These are phyloP conservation scores for Quercus bicolor DNA, from an alignment of 306 rosid species.

Conservation along the genomic window DNA sequence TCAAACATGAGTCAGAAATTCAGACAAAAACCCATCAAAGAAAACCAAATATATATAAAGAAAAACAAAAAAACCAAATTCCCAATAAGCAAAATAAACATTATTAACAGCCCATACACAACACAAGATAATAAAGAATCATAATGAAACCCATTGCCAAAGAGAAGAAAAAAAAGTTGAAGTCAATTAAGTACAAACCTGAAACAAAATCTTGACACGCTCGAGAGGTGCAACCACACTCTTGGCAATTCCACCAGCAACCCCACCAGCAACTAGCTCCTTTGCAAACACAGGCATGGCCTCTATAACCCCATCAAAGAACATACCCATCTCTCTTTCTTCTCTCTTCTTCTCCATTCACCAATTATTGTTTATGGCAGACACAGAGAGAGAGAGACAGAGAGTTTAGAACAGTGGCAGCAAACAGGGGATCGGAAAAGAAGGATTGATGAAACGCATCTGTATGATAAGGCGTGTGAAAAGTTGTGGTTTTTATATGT, in stretches of 20 bases:
- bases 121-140: not conserved
- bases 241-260: constrained; percentile 81
- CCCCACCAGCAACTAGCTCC: constrained; percentile 85
- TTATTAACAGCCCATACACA: not conserved
- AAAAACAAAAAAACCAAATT: not conserved
- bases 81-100: constrained; percentile 18
- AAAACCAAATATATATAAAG: not conserved
- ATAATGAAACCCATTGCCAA: not conserved
- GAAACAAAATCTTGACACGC: constrained; percentile 87
- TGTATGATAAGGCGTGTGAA: not conserved
- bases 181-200: constrained; percentile 34
- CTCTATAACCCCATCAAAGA: constrained; percentile 42
- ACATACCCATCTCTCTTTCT: constrained; percentile 28
- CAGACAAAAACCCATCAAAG: not conserved
- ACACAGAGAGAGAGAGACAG: not conserved
- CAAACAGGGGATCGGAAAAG: not conserved
- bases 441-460: constrained; percentile 11
- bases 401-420: not conserved
- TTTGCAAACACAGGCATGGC: constrained; percentile 69
- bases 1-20: not conserved
- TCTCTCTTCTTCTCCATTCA: constrained; percentile 45
- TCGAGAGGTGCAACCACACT: constrained; percentile 85
- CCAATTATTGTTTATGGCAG: not conserved
- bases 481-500: constrained; percentile 24
- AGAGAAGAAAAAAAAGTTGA: not conserved